phyloP scores from a whole-genome alignment of 2,329 filamentous ascomycete species.

The Pleurostoma richardsiae region DNA sequence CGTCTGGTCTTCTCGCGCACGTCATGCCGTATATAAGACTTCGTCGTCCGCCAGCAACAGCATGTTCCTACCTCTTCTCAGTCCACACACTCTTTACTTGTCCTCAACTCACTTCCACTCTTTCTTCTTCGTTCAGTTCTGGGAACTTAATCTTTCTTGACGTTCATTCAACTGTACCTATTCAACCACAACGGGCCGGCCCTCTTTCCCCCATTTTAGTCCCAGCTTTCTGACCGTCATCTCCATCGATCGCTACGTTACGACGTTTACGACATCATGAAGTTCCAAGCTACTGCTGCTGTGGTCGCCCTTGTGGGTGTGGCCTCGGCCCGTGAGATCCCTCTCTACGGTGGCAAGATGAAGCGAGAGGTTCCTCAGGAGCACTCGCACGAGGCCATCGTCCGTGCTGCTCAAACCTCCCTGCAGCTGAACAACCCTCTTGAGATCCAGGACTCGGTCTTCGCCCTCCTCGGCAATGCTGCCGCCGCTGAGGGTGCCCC shows the following conservation, averaged over 20 bases:
- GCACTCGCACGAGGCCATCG: conserved; percentile 40
- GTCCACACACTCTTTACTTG: conserved; percentile 12
- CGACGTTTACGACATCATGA: conserved; percentile 18
- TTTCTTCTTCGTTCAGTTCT: conserved; percentile 19
- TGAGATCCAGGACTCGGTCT: conserved; percentile 39
- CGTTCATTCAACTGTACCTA: conserved; percentile 16
- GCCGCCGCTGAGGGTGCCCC: conserved; percentile 25
- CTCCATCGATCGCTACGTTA: background rate
- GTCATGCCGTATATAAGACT: conserved; percentile 5
- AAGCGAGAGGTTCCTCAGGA: conserved; percentile 48
- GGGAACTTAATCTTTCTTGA: conserved; percentile 20
- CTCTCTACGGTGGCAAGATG: conserved; percentile 11
- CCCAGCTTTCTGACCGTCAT: too few relatives aligned
- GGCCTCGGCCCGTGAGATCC: conserved; percentile 21
- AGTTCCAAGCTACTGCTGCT: conserved; percentile 21
- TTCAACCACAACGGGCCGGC: conserved; percentile 15
- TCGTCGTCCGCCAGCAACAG: background rate
- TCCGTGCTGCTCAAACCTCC: conserved; percentile 27
- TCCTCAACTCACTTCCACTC: conserved; percentile 12
- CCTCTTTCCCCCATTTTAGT: conserved; percentile 11
- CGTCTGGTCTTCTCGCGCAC: background rate
- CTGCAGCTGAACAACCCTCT: conserved; percentile 42
- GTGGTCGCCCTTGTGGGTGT: conserved; percentile 21
- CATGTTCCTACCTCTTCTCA: conserved; percentile 4
- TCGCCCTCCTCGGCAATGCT: conserved; percentile 42